Base-by-base conservation (phyloP, 192 early-diverging fungal species). In the Coemansia sp. region DNA sequence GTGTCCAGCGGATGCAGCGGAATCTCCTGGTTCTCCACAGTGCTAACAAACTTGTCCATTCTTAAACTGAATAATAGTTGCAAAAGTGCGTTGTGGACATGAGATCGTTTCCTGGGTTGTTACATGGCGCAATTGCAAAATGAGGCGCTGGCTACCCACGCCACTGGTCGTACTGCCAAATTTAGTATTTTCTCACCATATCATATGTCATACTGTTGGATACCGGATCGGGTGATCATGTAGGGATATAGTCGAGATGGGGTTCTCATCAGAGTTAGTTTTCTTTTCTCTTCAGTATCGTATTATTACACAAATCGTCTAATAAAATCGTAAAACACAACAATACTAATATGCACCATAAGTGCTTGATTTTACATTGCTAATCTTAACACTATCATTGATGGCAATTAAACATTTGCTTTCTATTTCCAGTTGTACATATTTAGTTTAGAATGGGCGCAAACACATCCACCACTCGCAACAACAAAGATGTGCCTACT, bases 1-100 rank as follows among this genome's bases (percentile, higher is more conserved):
- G 77, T 80, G n/a, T 80, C 77, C 37, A 80, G 55, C 16, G 77
- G 68, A 37, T 80, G 77, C 71, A 80, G 65, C 17, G 23, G 56
- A 37, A 80, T 61, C 45, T 63, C 61, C 19, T 70, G 64, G 57
- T 57, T 64, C 51, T 74, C 54, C 10, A 74, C 77, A 6, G 63
- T 80, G 14, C 57, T 52, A 43, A 73, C 25, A 80, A 80, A 80
- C 43, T 64, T 61, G 6, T 80, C 71, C 77, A 80, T 80, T 17
- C 10, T 47, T 35, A 8, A 35, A 9, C 31, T 35, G 1, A 8
- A 35, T 35, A 35, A 8, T 35, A 35, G 8, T 6, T 35, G 31
- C 31, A 35, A 35, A 35, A 31, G 6, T 7, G 6, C 6, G 3
- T 6, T 6, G 31, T 35, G 31, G 31, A 8, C 31, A 8, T 6